phyloP scores from a whole-genome alignment of 768 basidiomycete genomes.

The Candolleomyces eurysporus region DNA sequence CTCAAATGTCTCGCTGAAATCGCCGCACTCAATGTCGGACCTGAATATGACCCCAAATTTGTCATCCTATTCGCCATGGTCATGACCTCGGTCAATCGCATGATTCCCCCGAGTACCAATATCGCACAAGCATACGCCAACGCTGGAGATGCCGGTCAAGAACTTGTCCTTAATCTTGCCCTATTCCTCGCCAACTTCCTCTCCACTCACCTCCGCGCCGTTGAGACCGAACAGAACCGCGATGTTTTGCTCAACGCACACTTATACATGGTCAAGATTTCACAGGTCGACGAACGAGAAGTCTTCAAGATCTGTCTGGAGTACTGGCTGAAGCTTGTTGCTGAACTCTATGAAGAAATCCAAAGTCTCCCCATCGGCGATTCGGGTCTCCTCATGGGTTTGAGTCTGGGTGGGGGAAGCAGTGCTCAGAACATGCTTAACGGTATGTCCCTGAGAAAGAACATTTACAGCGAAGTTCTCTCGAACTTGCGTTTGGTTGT shows the following conservation, averaged over 20 bases:
- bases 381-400: conserved; percentile 81
- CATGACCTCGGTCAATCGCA: conserved; percentile 95
- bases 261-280: conserved; percentile 97
- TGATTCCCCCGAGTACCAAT: conserved; percentile 95
- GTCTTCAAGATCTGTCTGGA: conserved; percentile 99
- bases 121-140: conserved; percentile 90
- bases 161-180: conserved; percentile 94
- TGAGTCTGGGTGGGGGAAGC: conserved; percentile 74
- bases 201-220: conserved; percentile 87
- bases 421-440: conserved; percentile 66
- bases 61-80: conserved; percentile 97
- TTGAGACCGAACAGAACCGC: conserved; percentile 87
- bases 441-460: conserved; percentile 83
- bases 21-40: conserved; percentile 88
- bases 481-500: conserved; percentile 93
- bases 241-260: conserved; percentile 96
- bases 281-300: conserved; percentile 96
- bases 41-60: conserved; percentile 98
- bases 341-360: conserved; percentile 96
- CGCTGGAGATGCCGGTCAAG: conserved; percentile 90
- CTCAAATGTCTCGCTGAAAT: conserved; percentile 97
- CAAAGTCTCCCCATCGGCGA: conserved; percentile 89
- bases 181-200: conserved; percentile 98
- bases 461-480: conserved; percentile 92
- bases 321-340: conserved; percentile 95